phyloP scores from a whole-genome alignment of 768 basidiomycete genomes.

The Boletus coccyginus region DNA sequence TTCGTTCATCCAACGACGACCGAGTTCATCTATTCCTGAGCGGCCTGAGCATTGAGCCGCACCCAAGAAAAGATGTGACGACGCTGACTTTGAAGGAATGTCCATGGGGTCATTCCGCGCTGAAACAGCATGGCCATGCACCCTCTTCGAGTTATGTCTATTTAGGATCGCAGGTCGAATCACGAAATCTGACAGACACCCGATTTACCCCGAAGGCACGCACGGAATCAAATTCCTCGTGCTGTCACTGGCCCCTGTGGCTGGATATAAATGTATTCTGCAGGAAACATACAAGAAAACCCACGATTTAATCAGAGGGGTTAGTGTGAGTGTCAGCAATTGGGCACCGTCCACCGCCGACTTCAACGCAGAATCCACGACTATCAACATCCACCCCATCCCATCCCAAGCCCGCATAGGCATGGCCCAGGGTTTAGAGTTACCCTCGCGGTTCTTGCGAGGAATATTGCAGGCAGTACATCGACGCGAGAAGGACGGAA shows the following conservation, averaged over 20 bases:
- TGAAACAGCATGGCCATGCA: constrained; percentile 1
- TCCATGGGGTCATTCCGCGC: not conserved
- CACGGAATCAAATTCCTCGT: not conserved
- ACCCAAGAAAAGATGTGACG: not conserved
- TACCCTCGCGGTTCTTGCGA: not conserved
- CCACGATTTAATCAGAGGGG: not conserved
- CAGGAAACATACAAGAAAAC: not conserved
- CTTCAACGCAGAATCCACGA: not conserved
- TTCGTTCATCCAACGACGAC: no score
- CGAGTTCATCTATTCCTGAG: no score
- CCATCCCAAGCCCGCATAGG: not conserved
- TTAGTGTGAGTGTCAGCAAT: not conserved
- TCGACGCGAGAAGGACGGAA: not conserved
- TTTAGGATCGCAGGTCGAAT: not conserved
- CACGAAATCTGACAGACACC: not conserved
- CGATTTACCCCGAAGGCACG: no score
- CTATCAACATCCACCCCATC: not conserved
- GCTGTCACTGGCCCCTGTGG: not conserved
- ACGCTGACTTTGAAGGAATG: not conserved
- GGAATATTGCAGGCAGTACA: not conserved
- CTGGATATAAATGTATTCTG: not conserved
- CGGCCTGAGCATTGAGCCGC: no score
- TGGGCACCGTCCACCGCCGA: not conserved
- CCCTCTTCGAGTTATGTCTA: not conserved
- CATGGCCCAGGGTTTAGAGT: not conserved